Conservation (phyloP, 306 rosid genomes). For the Trifolium pratense region DNA sequence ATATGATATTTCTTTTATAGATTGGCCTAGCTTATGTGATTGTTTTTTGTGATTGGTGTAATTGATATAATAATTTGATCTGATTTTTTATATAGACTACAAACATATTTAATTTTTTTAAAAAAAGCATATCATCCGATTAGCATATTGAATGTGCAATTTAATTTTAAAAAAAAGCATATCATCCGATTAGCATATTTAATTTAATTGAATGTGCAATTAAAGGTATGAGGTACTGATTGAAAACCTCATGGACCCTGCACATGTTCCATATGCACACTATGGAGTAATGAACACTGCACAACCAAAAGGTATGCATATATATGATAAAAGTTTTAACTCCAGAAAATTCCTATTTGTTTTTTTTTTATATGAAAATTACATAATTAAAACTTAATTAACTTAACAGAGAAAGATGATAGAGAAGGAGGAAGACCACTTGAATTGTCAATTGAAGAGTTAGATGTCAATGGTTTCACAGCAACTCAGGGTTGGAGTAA, state of each 20-base stretch:
- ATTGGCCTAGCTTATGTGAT: too few species aligned
- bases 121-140: background rate
- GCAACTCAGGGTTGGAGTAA: slow-evolving; percentile 59
- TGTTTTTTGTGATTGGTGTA: too few species aligned
- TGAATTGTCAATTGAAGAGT: too few species aligned
- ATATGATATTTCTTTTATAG: too few species aligned
- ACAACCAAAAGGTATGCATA: slow-evolving; percentile 60
- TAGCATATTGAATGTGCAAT: slow-evolving; percentile 26
- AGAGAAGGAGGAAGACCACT: too few species aligned
- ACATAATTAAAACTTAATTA: background rate
- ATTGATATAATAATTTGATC: too few species aligned
- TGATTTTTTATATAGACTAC: background rate
- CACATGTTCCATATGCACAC: slow-evolving; percentile 90
- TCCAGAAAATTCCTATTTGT: slow-evolving; percentile 9
- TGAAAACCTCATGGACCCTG: slow-evolving; percentile 95
- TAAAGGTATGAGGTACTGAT: slow-evolving; percentile 86
- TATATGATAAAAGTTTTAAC: slow-evolving; percentile 30
- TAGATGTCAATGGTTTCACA: slow-evolving; percentile 55
- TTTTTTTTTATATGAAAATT: slow-evolving; percentile 36
- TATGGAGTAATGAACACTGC: slow-evolving; percentile 63
- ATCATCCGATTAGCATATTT: slow-evolving; percentile 12
- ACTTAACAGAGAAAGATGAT: too few species aligned
- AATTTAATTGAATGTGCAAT: slow-evolving; percentile 36
- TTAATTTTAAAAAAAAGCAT: background rate
- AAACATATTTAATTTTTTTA: too few species aligned